These are phyloP conservation scores for Penicillium janthinellum DNA, from an alignment of 2,329 filamentous ascomycete species.

Conservation along the genomic window DNA sequence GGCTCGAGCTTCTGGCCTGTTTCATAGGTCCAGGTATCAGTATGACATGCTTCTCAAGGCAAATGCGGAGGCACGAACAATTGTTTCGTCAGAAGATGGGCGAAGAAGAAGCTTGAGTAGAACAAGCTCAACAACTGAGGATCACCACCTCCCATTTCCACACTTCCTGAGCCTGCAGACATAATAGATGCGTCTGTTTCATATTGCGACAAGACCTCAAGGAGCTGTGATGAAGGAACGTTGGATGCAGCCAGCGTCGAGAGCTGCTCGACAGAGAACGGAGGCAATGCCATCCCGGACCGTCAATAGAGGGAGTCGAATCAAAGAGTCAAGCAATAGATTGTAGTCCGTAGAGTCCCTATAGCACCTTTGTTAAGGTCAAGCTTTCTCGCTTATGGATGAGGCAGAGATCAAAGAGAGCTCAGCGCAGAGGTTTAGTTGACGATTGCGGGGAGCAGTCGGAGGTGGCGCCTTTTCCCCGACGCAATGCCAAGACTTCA, in stretches of 20 bases:
- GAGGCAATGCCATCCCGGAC: conserved; percentile 32
- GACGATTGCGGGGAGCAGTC: conserved; percentile 36
- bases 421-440: conserved; percentile 3
- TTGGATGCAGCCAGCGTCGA: conserved; percentile 31
- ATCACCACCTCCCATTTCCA: conserved; percentile 22
- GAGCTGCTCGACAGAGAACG: conserved; percentile 36
- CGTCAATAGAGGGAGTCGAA: background rate
- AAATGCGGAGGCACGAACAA: conserved; percentile 33
- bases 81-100: conserved; percentile 43
- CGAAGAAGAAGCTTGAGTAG: conserved; percentile 44
- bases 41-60: background rate
- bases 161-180: conserved; percentile 21
- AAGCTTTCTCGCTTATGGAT: background rate
- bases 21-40: background rate
- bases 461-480: conserved; percentile 32
- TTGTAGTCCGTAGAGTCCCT: background rate
- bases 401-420: conserved; percentile 1
- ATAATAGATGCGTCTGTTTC: conserved; percentile 39
- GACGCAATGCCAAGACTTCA: conserved; percentile 42
- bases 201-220: conserved; percentile 37
- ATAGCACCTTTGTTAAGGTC: background rate
- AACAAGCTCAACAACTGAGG: conserved; percentile 38
- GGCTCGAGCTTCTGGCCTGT: conserved; percentile 44
- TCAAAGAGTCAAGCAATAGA: background rate
- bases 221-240: conserved; percentile 37